Evolutionary conservation across 2,329 filamentous ascomycete species (phyloP).

Genomic region (Claviceps sp.): DNA sequence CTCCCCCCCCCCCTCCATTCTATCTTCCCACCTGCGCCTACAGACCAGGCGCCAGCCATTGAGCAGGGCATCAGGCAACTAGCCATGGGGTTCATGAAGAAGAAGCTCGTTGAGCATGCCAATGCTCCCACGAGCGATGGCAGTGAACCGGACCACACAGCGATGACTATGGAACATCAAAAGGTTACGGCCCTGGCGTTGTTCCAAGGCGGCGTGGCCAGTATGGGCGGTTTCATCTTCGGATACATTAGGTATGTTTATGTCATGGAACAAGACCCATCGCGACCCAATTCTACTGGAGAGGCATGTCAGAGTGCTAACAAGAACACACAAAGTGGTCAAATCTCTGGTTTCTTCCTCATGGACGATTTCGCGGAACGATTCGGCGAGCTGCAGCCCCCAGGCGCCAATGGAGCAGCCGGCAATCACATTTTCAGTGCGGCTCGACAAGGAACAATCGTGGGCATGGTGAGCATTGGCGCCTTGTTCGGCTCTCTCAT

Average conservation of each 20-base stretch:
- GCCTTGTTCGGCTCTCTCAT: conserved; percentile 43
- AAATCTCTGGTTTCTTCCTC: conserved; percentile 47
- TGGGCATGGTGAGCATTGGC: conserved; percentile 48
- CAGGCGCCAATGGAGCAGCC: conserved; percentile 20
- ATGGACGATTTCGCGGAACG: conserved; percentile 43
- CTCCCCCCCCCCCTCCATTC: too few species aligned
- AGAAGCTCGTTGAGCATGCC: neutral
- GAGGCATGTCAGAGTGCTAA: neutral
- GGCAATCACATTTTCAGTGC: conserved; percentile 31
- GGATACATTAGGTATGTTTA: conserved; percentile 37
- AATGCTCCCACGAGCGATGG: neutral
- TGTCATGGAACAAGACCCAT: too few species aligned
- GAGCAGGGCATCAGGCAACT: neutral
- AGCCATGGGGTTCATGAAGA: conserved; percentile 3
- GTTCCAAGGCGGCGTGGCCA: conserved; percentile 36
- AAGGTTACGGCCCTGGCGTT: conserved; percentile 28
- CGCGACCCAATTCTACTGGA: too few species aligned
- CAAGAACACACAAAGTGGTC: conserved; percentile 27
- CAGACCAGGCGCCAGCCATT: neutral
- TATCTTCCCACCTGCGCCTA: neutral
- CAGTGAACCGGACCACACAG: neutral
- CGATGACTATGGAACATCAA: conserved; percentile 7
- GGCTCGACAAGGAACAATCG: conserved; percentile 46
- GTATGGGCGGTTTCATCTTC: conserved; percentile 44
- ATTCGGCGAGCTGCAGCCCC: conserved; percentile 31